A percentile compares a stretch with the other conserved stretches of the same genome.
These are phyloP conservation scores for Auricularia cornea DNA, from an alignment of 768 basidiomycete species.

Conservation along the genomic window DNA sequence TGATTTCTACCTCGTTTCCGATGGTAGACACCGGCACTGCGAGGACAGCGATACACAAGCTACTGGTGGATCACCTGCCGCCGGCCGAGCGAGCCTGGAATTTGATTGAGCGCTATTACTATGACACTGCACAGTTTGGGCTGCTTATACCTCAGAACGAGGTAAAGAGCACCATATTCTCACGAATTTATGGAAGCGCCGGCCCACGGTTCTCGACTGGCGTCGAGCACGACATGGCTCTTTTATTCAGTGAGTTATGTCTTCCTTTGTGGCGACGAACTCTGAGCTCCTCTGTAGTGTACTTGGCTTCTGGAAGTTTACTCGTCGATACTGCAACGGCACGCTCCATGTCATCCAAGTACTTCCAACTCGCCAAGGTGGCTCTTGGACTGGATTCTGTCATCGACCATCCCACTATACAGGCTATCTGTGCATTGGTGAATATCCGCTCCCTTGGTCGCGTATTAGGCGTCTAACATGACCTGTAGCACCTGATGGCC, in stretches of 20 bases:
- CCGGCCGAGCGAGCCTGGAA: constrained; percentile 15
- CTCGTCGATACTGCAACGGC: too few relatives aligned
- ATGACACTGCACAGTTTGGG: constrained; percentile 54
- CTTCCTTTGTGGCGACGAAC: too few relatives aligned
- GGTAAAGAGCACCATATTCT: constrained; percentile 53
- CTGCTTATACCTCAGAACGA: constrained; percentile 59
- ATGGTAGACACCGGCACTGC: too few relatives aligned
- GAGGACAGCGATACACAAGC: not conserved
- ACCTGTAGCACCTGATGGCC: not conserved
- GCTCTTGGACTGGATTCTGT: constrained; percentile 40
- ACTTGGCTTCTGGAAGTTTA: too few relatives aligned
- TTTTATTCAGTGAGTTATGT: constrained; percentile 18
- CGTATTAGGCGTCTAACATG: constrained; percentile 27
- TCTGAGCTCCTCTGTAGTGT: too few relatives aligned
- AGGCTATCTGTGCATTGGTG: constrained; percentile 38
- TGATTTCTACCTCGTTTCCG: not conserved
- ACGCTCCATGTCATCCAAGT: constrained; percentile 39
- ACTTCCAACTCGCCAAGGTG: constrained; percentile 40
- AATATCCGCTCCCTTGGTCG: constrained; percentile 23
- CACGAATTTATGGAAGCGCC: constrained; percentile 33
- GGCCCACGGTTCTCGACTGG: constrained; percentile 11
- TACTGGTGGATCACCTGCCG: not conserved
- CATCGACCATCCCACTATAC: constrained; percentile 34
- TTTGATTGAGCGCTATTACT: constrained; percentile 61
- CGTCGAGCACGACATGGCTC: not conserved